These are phyloP conservation scores for Trypanosoma platydactyli DNA, from an alignment of 208 protist species.

Conservation along the genomic window DNA sequence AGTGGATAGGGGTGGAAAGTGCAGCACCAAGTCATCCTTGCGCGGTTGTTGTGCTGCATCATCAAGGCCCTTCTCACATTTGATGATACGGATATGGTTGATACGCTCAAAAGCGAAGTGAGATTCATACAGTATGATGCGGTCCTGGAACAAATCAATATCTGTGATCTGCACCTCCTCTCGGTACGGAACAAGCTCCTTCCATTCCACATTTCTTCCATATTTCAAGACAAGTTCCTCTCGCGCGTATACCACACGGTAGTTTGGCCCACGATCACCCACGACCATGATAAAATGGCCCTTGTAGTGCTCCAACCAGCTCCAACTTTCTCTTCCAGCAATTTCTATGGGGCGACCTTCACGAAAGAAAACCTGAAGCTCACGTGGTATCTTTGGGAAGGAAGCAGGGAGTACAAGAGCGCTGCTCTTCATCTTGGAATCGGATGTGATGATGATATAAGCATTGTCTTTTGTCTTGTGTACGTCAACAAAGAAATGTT, in stretches of 20 bases:
- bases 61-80: slow-evolving; percentile 73
- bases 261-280: slow-evolving; percentile 80
- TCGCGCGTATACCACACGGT: slow-evolving; percentile 78
- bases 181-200: slow-evolving; percentile 84
- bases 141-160: slow-evolving; percentile 84
- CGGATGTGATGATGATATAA: slow-evolving; percentile 85
- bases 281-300: slow-evolving; percentile 87
- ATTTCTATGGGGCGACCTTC: slow-evolving; percentile 73
- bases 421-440: slow-evolving; percentile 83
- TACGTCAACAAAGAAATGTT: slow-evolving; percentile 90
- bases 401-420: slow-evolving; percentile 79
- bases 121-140: slow-evolving; percentile 77
- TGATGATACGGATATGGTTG: slow-evolving; percentile 83
- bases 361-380: slow-evolving; percentile 69
- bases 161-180: slow-evolving; percentile 83
- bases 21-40: slow-evolving; percentile 78
- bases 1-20: slow-evolving; percentile 76
- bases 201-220: slow-evolving; percentile 63
- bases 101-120: slow-evolving; percentile 86
- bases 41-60: slow-evolving; percentile 45
- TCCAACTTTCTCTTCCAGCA: slow-evolving; percentile 75
- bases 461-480: slow-evolving; percentile 87
- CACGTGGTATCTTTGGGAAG: slow-evolving; percentile 75
- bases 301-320: slow-evolving; percentile 89
- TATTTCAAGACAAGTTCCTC: slow-evolving; percentile 79